Percentiles rank a stretch among this genome's conserved stretches.
Conservation (phyloP, 495 filamentous ascomycete species). For the Penicillium desertorum region DNA sequence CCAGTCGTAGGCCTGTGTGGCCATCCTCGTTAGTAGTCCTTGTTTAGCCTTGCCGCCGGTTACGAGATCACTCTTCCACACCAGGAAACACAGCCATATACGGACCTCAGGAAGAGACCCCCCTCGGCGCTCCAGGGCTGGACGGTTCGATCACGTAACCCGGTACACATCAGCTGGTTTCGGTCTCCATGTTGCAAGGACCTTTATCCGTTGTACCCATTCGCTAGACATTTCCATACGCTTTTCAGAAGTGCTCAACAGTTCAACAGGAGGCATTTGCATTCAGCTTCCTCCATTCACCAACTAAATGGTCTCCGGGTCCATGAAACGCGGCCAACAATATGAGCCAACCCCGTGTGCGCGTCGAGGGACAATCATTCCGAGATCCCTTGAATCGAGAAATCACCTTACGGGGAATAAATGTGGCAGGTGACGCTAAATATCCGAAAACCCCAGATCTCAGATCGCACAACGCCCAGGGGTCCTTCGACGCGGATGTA, state of each 20-base stretch:
- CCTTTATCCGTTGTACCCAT: no score
- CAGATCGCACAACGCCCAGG: conserved; percentile 71
- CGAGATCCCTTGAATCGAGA: conserved; percentile 66
- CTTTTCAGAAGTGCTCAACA: neutral
- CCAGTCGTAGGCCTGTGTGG: no score
- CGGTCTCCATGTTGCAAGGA: no score
- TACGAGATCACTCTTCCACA: no score
- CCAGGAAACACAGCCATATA: no score
- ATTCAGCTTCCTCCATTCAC: neutral
- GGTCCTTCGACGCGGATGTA: conserved; percentile 93
- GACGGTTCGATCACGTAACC: no score
- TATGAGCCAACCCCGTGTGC: conserved; percentile 47
- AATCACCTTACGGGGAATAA: conserved; percentile 69
- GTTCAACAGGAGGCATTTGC: neutral
- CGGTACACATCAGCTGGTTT: no score
- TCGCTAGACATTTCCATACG: neutral
- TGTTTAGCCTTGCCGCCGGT: no score
- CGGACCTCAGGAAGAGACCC: no score
- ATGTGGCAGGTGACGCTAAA: conserved; percentile 68
- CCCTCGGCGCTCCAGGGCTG: no score
- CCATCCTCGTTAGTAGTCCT: no score
- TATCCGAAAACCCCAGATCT: conserved; percentile 73
- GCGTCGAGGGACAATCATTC: conserved; percentile 80
- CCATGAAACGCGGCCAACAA: neutral
- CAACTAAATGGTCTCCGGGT: neutral